Evolutionary conservation across 768 basidiomycete genomes (phyloP).

Genomic region (Aureoboletus auriporus): DNA sequence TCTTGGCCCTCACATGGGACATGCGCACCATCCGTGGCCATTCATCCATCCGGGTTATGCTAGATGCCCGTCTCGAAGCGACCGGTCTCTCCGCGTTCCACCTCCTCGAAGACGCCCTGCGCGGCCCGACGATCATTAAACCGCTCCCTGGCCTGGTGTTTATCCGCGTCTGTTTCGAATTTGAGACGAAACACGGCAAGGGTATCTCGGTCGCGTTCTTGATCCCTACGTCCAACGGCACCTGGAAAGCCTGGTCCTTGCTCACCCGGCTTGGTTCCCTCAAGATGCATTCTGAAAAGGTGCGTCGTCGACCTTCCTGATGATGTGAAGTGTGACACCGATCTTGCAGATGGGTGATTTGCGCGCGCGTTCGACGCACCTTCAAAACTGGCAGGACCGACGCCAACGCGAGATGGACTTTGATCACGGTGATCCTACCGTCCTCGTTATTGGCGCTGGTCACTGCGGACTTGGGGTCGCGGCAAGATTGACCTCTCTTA

Average conservation of each 20-base stretch:
- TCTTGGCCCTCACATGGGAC: conserved; percentile 49
- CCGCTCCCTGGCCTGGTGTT: conserved; percentile 53
- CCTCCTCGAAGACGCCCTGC: conserved; percentile 23
- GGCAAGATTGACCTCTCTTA: conserved; percentile 54
- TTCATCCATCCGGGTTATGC: conserved; percentile 32
- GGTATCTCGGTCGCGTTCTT: conserved; percentile 54
- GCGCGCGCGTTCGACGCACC: conserved; percentile 38
- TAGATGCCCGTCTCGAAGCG: conserved; percentile 33
- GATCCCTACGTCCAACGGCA: conserved; percentile 32
- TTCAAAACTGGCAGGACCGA: conserved; percentile 48
- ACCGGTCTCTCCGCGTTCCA: conserved; percentile 16
- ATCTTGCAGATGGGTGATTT: conserved; percentile 30
- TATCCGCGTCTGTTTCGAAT: conserved; percentile 54
- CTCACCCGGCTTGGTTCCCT: conserved; percentile 58
- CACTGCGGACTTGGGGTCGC: conserved; percentile 64
- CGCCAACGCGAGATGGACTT: conserved; percentile 42
- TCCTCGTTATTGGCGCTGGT: conserved; percentile 61
- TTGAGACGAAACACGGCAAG: conserved; percentile 44
- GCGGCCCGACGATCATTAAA: conserved; percentile 30
- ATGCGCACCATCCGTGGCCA: conserved; percentile 45
- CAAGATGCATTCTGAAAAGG: conserved; percentile 47
- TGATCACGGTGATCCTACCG: conserved; percentile 45
- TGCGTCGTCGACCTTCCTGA: conserved; percentile 3
- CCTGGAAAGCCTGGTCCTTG: conserved; percentile 58
- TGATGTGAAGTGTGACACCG: not conserved